Base-by-base conservation (phyloP, 306 rosid genomes). In the Cicer cuneatum region DNA sequence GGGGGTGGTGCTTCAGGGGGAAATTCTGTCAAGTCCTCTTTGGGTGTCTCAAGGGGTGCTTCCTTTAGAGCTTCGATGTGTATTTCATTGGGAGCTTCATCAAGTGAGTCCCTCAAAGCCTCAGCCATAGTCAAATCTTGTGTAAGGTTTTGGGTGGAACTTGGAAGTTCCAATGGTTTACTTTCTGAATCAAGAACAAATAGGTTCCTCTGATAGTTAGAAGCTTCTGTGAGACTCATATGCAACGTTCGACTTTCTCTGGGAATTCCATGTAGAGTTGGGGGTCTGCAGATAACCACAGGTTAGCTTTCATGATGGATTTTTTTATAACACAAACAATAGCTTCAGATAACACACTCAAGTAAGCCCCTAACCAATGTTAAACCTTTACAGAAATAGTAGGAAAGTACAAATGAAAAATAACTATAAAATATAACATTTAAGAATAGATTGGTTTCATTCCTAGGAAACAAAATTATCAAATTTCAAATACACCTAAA, bases 251-350 rank as follows among this genome's bases (percentile, higher is more conserved):
- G 87, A 76, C 87, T 87, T 82, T 90, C 97, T 78, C 95, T 82
- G 72, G 97, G 97, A 53, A 94, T 86, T 75, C 97, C 98, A 53
- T 85, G 88, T 12, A 94, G 94, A 67, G 97, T 94, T 59, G 94
- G 89, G 14, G 91, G 81, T 84, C 98, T 94, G 86, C 79, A 85
- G 85, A 80, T 29, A 75, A 67, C 48, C 68, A 64, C 65, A 47
- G 16, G 61, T 43, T 59, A 75, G 67, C 35, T 41, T 41, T 66
- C 75, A 54, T 19, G 13, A 11, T 35, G 12, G 33, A 1, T 60
- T 51, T 37, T 21, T 33, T 56, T 8, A 2, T 8, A 47, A 41
- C 38, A 7, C 60, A 12, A 10, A 63, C 24, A 16, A 7, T 40
- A 16, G 16, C 13, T 41, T 16, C 16, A 47, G 53, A 47, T 5